Base-by-base conservation (phyloP, 2,329 filamentous ascomycete species). In the Ophiobolus disseminans region DNA sequence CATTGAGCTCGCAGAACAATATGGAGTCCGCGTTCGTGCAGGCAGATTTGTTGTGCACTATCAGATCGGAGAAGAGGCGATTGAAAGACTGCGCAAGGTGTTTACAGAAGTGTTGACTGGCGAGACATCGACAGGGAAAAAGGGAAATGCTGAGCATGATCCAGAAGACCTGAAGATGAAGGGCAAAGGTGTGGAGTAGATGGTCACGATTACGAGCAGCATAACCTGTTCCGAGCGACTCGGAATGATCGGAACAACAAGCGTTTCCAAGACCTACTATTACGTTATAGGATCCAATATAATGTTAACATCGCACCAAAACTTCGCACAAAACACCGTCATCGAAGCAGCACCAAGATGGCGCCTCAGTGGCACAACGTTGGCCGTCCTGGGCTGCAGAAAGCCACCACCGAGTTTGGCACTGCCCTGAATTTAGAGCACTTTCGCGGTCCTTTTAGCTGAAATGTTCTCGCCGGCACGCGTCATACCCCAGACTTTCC, bases 41-140 rank as follows among this genome's bases (percentile, higher is more conserved):
- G 82, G 81, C 3, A 76, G 87, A 48, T 67, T 90, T 41, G 86
- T 90, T 2, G 77, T 88, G 16, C 87, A 90, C 72, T 89, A 88
- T 70, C 87, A 92, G 77, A 86, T 90, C 55, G 85, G 84, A 13
- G 82, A 86, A 1, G 82, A 85, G 58, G 83, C 87, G 2, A 75
- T 91, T 36, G 45, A 59, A 45, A 46, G 57, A 23, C 32, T 71
- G 38, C 86, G 50, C 21, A 63, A 63, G 48, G 30, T 67, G 13
- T 66, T 68, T 37, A 58, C 52, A 1, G 62, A 66, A 21, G 52
- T 62, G 3, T 32, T 67, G 32, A 60, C 47, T 5, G 64, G 61
- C 6, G 53, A 59, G 30, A 50, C 57, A 37, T 54, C 57, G 20
- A 28, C 44, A 14, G 59, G 56, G 5, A 65, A 62, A 44, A 56